Base-by-base conservation (phyloP, 2,329 filamentous ascomycete genomes). In the Xylaria sp. region DNA sequence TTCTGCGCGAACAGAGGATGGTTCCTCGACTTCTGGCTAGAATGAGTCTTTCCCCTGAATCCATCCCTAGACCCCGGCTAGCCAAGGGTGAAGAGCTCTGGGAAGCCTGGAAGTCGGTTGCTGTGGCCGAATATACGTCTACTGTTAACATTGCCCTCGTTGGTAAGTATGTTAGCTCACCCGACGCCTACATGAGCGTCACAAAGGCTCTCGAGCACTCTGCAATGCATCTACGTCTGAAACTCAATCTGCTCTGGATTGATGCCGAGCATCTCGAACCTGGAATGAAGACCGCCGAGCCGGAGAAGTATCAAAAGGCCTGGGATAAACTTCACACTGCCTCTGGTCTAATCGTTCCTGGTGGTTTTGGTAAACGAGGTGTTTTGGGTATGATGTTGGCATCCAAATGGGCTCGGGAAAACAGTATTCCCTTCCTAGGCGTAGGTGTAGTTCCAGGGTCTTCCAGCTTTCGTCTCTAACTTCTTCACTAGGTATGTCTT, bases 331-430 rank as follows among this genome's bases (percentile, higher is more conserved):
- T 97, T 48, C 91, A 89, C 80, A 91, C 89, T 1, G 92, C 94
- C 10, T 76, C 84, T 4, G 90, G 90, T 46, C 86, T 92, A 66
- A 85, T 91, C 7, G 88, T 92, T 3, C 92, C 91, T 1, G 94
- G 86, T 32, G 94, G 93, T 0, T 97, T 97, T 75, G 95, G 95
- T 57, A 83, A 82, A 85, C 46, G 96, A 74, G 95, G 94, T 67
- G 94, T 90, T 0, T 91, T 95, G 78, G 96, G 96, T 71, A 98
- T 98, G 94, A 91, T 98, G 76, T 85, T 89, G 65, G 92, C 92
- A 2, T 91, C 92, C n/a, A 91, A 90, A 72, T 98, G 92, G 91
- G 94, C 95, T 1, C 90, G 96, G 65, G 91, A 92, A 73, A 90
- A 94, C 75, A 90, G 91, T 71, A 88, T 88, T 3, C 94, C 94